Evolutionary conservation across 371 early-diverging fungal species (phyloP).

Genomic region (Chytridium lagenaria): DNA sequence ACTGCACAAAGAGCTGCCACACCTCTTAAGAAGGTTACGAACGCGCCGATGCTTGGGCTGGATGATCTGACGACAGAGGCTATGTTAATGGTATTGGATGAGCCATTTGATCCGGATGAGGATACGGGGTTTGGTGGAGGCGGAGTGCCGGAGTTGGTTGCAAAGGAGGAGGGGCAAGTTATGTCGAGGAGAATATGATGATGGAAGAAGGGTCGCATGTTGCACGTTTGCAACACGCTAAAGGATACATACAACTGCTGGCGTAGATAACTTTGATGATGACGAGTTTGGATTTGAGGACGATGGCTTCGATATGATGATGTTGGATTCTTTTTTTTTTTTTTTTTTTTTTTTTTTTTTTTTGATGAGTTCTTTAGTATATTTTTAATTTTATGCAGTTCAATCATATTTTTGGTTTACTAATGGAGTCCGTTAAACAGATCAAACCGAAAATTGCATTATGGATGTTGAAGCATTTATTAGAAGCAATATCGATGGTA

Average conservation of each 20-base stretch:
- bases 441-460: background rate
- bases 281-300: constrained; percentile 15
- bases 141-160: background rate
- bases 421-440: background rate
- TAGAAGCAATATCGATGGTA: background rate
- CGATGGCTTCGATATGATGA: constrained; percentile 3
- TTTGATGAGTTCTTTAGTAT: background rate
- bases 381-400: too few relatives aligned
- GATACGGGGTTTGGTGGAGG: constrained; percentile 1
- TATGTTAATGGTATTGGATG: constrained; percentile 8
- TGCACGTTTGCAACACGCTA: too few relatives aligned
- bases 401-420: background rate
- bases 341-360: background rate
- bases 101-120: constrained; percentile 8
- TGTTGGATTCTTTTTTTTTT: background rate
- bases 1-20: too few relatives aligned
- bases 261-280: background rate
- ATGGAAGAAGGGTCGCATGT: too few relatives aligned
- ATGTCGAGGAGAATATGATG: too few relatives aligned
- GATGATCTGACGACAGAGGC: background rate
- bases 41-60: background rate
- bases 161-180: background rate
- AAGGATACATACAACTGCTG: background rate
- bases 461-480: background rate
- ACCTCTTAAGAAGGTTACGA: too few relatives aligned